These are phyloP conservation scores for Skeletonema costatum DNA, from an alignment of 108 stramenopile genomes.

Conservation along the genomic window DNA sequence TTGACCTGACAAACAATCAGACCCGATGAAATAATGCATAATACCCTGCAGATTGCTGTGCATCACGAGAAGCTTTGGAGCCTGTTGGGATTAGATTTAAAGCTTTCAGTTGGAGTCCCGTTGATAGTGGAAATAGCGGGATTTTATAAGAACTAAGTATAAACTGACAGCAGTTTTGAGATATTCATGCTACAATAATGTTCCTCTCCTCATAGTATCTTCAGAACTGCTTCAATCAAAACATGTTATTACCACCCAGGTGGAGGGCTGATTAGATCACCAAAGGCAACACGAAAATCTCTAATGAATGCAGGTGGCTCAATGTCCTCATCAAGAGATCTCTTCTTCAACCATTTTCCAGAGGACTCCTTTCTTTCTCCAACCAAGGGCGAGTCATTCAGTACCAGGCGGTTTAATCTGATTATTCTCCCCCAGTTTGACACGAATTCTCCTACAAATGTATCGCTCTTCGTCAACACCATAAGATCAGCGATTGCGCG, in stretches of 20 bases:
- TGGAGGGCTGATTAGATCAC: not conserved
- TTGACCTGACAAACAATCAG: slow-evolving; percentile 53
- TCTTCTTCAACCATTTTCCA: not conserved
- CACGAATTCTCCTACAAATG: not conserved
- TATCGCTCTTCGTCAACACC: not conserved
- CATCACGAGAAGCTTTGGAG: not conserved
- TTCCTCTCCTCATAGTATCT: not conserved
- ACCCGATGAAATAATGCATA: not conserved
- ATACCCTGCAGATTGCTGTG: not conserved
- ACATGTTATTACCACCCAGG: not conserved
- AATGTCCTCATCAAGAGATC: not conserved
- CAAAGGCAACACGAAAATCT: not conserved
- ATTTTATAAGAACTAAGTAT: not conserved
- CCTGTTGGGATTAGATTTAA: not conserved
- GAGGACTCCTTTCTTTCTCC: not conserved
- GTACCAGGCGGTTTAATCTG: not conserved
- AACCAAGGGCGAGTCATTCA: not conserved
- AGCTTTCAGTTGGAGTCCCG: not conserved
- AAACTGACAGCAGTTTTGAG: not conserved
- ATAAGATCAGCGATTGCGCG: not conserved
- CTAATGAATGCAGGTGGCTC: not conserved
- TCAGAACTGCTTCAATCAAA: not conserved
- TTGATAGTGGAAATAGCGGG: not conserved
- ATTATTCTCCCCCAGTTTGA: slow-evolving; percentile 4
- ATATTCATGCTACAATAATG: not conserved